phyloP scores from a whole-genome alignment of 345 rosid species.

The Bretschneidera sinensis region DNA sequence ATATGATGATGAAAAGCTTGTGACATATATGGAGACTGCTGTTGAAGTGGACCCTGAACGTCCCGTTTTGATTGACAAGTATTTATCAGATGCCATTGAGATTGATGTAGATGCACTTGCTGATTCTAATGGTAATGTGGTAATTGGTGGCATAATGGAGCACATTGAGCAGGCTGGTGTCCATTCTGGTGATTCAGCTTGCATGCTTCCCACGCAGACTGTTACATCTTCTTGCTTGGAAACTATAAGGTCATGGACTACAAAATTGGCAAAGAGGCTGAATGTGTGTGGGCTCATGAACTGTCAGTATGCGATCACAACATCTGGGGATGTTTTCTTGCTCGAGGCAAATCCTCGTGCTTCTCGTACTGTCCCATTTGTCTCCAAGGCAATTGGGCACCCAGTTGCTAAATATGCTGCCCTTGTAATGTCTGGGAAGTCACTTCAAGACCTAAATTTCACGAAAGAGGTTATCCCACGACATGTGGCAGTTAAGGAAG shows the following conservation, averaged over 20 bases:
- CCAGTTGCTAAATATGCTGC: constrained; percentile 94
- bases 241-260: constrained; percentile 80
- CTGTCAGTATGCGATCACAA: constrained; percentile 85
- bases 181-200: constrained; percentile 98
- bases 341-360: constrained; percentile 99
- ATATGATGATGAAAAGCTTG: constrained; percentile 70
- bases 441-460: constrained; percentile 63
- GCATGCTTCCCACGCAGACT: constrained; percentile 83
- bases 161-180: constrained; percentile 99
- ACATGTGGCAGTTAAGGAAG: constrained; percentile 91
- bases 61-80: constrained; percentile 85
- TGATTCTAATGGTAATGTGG: constrained; percentile 73
- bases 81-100: constrained; percentile 86
- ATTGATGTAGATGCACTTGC: constrained; percentile 89
- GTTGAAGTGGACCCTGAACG: constrained; percentile 92
- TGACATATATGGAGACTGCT: constrained; percentile 76
- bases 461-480: constrained; percentile 76
- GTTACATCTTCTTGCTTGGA: constrained; percentile 65
- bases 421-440: constrained; percentile 82
- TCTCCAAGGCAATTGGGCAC: constrained; percentile 96
- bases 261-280: constrained; percentile 65
- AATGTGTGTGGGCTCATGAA: constrained; percentile 95
- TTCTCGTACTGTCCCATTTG: constrained; percentile 94
- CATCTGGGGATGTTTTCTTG: constrained; percentile 76
- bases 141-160: constrained; percentile 98